phyloP scores from a whole-genome alignment of 2,329 filamentous ascomycete genomes.

The Pleurostoma richardsiae region DNA sequence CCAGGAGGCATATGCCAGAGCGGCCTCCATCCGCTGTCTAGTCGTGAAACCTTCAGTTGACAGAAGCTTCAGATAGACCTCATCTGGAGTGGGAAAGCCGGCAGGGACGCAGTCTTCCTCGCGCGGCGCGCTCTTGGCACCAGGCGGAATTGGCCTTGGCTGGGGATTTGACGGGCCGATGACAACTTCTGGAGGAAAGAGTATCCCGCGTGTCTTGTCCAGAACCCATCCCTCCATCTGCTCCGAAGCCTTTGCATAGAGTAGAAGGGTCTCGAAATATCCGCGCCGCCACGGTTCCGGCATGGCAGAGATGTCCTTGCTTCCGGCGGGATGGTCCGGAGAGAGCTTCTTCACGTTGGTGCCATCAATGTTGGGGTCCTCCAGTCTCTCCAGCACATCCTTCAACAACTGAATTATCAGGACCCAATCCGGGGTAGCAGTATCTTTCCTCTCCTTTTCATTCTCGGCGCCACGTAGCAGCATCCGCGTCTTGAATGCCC shows the following conservation, averaged over 20 bases:
- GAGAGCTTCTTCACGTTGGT: slow-evolving; percentile 54
- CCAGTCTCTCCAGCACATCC: slow-evolving; percentile 59
- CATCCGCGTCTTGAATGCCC: slow-evolving; percentile 67
- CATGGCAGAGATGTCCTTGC: slow-evolving; percentile 68
- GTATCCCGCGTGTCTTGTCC: slow-evolving; percentile 60
- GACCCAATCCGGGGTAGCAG: slow-evolving; percentile 62
- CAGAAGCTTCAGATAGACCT: slow-evolving; percentile 76
- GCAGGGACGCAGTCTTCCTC: slow-evolving; percentile 68
- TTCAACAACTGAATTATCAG: slow-evolving; percentile 56
- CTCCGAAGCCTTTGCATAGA: slow-evolving; percentile 70
- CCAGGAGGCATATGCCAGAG: slow-evolving; percentile 79
- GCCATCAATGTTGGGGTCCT: slow-evolving; percentile 66
- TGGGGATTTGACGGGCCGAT: slow-evolving; percentile 79
- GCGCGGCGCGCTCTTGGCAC: slow-evolving; percentile 55
- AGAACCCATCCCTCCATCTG: slow-evolving; percentile 70
- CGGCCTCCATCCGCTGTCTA: slow-evolving; percentile 76
- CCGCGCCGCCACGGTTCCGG: slow-evolving; percentile 80
- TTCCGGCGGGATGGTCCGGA: slow-evolving; percentile 35
- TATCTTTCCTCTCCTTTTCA: slow-evolving; percentile 51
- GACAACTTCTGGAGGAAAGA: slow-evolving; percentile 69
- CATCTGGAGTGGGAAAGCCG: slow-evolving; percentile 66
- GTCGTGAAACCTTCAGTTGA: slow-evolving; percentile 74
- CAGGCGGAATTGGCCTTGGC: slow-evolving; percentile 66
- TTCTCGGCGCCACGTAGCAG: slow-evolving; percentile 60
- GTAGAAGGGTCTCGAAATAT: slow-evolving; percentile 80